Conservation (phyloP, 805 yeast genomes). For the Hanseniaspora lindneri region DNA sequence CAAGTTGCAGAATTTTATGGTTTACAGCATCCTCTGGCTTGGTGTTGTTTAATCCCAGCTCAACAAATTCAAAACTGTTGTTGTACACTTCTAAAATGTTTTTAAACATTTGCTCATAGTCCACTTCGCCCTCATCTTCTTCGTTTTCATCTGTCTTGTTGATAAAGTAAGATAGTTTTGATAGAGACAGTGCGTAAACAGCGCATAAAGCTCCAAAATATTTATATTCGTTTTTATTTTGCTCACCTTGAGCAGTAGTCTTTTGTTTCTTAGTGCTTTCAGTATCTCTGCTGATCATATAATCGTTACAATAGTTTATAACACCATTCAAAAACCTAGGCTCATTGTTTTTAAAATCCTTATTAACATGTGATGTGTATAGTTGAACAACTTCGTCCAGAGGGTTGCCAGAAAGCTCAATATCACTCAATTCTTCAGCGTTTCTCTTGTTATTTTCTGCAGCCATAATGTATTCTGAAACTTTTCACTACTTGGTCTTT, state of each 20-base stretch:
- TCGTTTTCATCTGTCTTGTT: slow-evolving; percentile 30
- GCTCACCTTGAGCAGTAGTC: neutral
- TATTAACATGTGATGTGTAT: slow-evolving; percentile 11
- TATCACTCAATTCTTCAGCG: neutral
- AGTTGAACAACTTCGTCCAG: slow-evolving; percentile 13
- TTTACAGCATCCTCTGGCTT: slow-evolving; percentile 26
- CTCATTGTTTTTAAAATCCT: slow-evolving; percentile 4
- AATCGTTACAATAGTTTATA: slow-evolving; percentile 14
- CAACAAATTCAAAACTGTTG: slow-evolving; percentile 61
- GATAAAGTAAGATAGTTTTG: slow-evolving; percentile 50
- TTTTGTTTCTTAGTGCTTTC: slow-evolving; percentile 10
- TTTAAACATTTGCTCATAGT: slow-evolving; percentile 22
- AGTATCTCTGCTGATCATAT: slow-evolving; percentile 8
- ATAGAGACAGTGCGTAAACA: slow-evolving; percentile 60
- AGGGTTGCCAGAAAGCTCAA: neutral
- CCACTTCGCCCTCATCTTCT: slow-evolving; percentile 16
- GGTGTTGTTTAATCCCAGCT: slow-evolving; percentile 42
- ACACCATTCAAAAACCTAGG: slow-evolving; percentile 14
- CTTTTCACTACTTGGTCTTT: too few relatives aligned
- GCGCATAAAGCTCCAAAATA: slow-evolving; percentile 43
- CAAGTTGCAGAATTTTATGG: slow-evolving; percentile 6
- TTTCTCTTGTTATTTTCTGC: neutral
- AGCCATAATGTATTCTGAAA: neutral
- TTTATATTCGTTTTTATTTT: neutral
- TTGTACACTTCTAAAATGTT: slow-evolving; percentile 46